Conservation (phyloP, 163 green algal species). For the Scenedesmus sp. region DNA sequence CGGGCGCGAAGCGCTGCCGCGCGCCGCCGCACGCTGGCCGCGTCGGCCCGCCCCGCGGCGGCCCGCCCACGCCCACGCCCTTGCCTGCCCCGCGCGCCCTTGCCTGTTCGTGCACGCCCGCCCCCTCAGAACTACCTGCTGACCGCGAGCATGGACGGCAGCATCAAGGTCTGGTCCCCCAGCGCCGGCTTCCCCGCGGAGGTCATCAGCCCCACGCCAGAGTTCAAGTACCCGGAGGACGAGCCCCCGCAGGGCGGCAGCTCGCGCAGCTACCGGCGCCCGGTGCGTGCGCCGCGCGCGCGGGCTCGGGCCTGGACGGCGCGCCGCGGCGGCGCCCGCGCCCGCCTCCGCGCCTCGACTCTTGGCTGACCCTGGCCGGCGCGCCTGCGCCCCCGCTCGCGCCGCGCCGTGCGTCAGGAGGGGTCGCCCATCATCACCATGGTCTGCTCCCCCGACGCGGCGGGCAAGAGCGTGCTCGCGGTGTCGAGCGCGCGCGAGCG, state of each 20-base stretch:
- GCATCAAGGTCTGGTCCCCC: conserved; percentile 44
- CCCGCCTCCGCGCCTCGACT: too few relatives aligned
- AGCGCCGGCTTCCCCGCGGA: neutral
- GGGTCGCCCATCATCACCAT: conserved; percentile 36
- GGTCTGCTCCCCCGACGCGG: conserved; percentile 24
- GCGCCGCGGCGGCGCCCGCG: too few relatives aligned
- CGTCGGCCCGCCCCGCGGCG: too few relatives aligned
- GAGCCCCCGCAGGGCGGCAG: too few relatives aligned
- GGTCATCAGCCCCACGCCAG: conserved; percentile 29
- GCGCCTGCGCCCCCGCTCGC: neutral
- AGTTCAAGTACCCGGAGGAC: conserved; percentile 43
- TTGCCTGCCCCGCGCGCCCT: neutral
- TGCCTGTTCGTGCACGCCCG: too few relatives aligned
- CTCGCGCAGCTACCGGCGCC: too few relatives aligned
- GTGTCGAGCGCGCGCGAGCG: conserved; percentile 18
- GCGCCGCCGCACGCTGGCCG: too few relatives aligned
- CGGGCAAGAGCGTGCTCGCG: conserved; percentile 42
- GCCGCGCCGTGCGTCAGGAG: neutral
- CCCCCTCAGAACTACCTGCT: conserved; percentile 40
- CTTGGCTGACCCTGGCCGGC: neutral
- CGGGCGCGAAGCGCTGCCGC: too few relatives aligned
- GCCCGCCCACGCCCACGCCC: neutral
- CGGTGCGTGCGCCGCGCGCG: too few relatives aligned
- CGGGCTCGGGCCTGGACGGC: too few relatives aligned
- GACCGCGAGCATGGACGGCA: conserved; percentile 43